A percentile compares a stretch with the other conserved stretches of the same genome.
Evolutionary conservation across 768 basidiomycete species (phyloP).

Genomic region (Hericium rajendrae): DNA sequence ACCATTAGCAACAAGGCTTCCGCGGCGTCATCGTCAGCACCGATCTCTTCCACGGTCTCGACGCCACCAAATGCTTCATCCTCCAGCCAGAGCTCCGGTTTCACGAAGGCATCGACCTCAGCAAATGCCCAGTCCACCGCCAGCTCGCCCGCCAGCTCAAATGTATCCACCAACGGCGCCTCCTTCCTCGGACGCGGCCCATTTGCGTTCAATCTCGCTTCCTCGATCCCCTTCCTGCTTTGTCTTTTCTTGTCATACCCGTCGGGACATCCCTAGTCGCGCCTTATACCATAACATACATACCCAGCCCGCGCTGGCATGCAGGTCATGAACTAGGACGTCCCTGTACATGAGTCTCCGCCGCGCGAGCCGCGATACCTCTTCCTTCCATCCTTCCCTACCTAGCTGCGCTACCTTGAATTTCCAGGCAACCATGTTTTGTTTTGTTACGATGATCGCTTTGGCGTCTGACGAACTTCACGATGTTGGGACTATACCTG

Average conservation of each 20-base stretch:
- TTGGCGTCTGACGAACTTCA: not conserved
- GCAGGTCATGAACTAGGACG: not conserved
- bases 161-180: not conserved
- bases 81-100: not conserved
- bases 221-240: not conserved
- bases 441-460: not conserved
- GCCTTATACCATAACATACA: too few species aligned
- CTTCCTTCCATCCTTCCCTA: not conserved
- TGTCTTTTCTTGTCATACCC: not conserved
- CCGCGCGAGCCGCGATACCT: not conserved
- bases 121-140: not conserved
- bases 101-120: constrained; percentile 3
- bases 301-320: not conserved
- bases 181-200: not conserved
- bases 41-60: not conserved
- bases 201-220: not conserved
- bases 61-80: not conserved
- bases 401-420: not conserved
- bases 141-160: not conserved
- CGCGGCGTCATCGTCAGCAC: not conserved
- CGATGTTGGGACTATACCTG: too few species aligned
- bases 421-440: not conserved
- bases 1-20: not conserved
- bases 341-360: not conserved
- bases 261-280: not conserved